Base-by-base conservation (phyloP, 768 basidiomycete species). In the Suillus fuscotomentosus region DNA sequence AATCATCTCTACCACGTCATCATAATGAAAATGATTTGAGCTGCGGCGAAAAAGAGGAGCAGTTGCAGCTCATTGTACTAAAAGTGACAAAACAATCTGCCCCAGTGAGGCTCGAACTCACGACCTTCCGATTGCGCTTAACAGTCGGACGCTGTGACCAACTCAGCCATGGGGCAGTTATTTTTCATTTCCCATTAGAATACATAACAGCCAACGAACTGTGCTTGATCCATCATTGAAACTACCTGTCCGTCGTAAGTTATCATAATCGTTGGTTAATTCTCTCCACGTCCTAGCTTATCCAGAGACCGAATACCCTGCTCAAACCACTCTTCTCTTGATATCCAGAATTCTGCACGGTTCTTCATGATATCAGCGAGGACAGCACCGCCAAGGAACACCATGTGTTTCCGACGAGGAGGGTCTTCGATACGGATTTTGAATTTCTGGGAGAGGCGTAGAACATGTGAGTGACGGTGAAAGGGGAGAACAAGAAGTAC, bases 361-460 rank as follows among this genome's bases (percentile, higher is more conserved):
- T 82, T 84, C 81, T 97, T 97, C 97, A 99, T 98, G 79, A 99
- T 98, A 77, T 99, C 97, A 3, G 95, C 97, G 38, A 99, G 81
- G 6, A 98, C 97, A n/a, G 95, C 97, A 55, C 97, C 97, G 31
- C 97, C 97, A 9, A 99, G 86, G 89, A 98, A 99, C 43, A 98
- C 97, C 96, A 97, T 97, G 78, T 98, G 97, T 78, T 98, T 99
- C 73, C 97, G 87, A 73, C 95, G 90, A 38, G 97, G 97, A 36
- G 97, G 95, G 77, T 99, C 97, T 77, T 99, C 97, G 70, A 99
- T 98, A 54, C 90, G 88, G 75, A 99, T 96, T 83, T 99, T 99
- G 85, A 99, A 99, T 90, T 98, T 97, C 97, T 99, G 73, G 24
- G 36, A 13, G 24, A 24, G 24, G 47, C 17, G 5, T 3, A 4